Conservation (phyloP, 2,329 filamentous ascomycete genomes). For the Trichocomaceae sp. region DNA sequence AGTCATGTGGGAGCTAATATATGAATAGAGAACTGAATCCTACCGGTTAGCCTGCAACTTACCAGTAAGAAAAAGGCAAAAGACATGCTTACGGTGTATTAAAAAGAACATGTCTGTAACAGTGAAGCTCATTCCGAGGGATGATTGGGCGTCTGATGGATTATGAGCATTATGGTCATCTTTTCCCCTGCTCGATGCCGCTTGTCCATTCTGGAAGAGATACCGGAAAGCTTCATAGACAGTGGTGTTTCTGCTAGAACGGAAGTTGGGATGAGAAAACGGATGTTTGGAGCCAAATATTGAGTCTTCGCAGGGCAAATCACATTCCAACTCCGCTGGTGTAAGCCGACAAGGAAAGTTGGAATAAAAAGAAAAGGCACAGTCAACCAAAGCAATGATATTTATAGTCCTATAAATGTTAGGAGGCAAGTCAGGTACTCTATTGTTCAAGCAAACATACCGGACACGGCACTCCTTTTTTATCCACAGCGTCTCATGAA, state of each 20-base stretch:
- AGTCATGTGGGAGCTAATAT: slow-evolving; percentile 38
- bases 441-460: slow-evolving; percentile 19
- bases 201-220: slow-evolving; percentile 28
- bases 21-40: slow-evolving; percentile 32
- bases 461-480: slow-evolving; percentile 40
- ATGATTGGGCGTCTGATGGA: background rate
- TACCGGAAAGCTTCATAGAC: slow-evolving; percentile 35
- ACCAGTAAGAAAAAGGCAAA: background rate
- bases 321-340: slow-evolving; percentile 36
- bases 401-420: slow-evolving; percentile 30
- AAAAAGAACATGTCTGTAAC: slow-evolving; percentile 38
- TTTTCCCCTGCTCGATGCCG: slow-evolving; percentile 11
- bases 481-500: slow-evolving; percentile 37
- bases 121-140: slow-evolving; percentile 21
- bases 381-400: slow-evolving; percentile 38
- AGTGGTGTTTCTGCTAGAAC: slow-evolving; percentile 30
- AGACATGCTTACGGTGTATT: slow-evolving; percentile 32
- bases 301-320: slow-evolving; percentile 38
- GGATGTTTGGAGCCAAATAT: slow-evolving; percentile 38
- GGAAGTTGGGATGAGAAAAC: slow-evolving; percentile 36
- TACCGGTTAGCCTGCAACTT: background rate
- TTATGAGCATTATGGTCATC: background rate
- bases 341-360: slow-evolving; percentile 40
- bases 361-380: slow-evolving; percentile 40
- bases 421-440: background rate